Evolutionary conservation across 2,329 filamentous ascomycete species (phyloP).

Genomic region (Capronia americana): DNA sequence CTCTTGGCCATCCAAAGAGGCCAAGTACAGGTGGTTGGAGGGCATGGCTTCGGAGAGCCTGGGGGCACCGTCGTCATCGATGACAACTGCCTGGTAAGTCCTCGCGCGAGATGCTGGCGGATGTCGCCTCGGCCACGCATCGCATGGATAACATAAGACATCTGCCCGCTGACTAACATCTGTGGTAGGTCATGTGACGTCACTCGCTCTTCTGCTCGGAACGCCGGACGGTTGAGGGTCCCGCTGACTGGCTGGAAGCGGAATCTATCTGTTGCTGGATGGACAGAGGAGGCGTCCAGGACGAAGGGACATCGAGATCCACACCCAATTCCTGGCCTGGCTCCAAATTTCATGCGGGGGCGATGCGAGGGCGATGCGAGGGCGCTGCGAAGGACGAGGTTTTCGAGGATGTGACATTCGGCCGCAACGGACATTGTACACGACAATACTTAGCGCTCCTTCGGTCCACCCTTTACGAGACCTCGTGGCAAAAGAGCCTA

Average conservation of each 20-base stretch:
- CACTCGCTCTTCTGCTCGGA: not conserved
- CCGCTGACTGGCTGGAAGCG: not conserved
- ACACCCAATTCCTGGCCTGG: not conserved
- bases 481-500: not conserved
- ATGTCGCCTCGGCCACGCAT: not conserved
- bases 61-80: slow-evolving; percentile 49
- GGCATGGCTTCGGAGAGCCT: slow-evolving; percentile 43
- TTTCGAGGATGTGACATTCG: not conserved
- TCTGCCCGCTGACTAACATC: not conserved
- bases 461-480: too few relatives aligned
- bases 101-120: not conserved
- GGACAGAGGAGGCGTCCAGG: not conserved
- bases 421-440: too few relatives aligned
- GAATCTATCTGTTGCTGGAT: not conserved
- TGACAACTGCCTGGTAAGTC: slow-evolving; percentile 52
- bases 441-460: too few relatives aligned
- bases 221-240: not conserved
- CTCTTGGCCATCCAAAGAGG: slow-evolving; percentile 51
- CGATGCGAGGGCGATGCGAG: not conserved
- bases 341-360: not conserved
- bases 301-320: not conserved
- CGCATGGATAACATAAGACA: not conserved
- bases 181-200: slow-evolving; percentile 6
- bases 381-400: not conserved
- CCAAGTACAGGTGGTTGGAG: slow-evolving; percentile 41